Evolutionary conservation across 1,139 yeast species (phyloP), one percentile per base, ranked within the genome.

Genomic region (Kodamaea derodonti): DNA sequence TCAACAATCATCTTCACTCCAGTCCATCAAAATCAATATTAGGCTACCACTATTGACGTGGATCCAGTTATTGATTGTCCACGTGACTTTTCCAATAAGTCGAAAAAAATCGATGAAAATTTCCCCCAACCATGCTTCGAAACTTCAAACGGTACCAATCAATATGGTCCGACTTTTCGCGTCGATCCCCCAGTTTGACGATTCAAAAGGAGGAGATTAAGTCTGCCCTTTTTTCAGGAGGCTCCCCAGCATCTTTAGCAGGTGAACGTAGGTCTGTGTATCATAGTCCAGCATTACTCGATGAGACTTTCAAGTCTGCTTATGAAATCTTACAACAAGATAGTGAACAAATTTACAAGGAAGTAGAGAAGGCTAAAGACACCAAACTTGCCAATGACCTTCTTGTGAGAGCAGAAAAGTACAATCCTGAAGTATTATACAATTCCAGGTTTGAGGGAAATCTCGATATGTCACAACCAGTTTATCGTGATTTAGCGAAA

Each of bases 401-500:
- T 31, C 47, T 45, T 14, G 48, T 54, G 9, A 43, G 51, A 29
- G 86, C 95, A 1, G 94, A 88, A 54, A 49, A 65, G 29, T 58
- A 69, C 49, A 86, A 88, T 55, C 97, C 97, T 7, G 95, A 86
- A 58, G 96, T 87, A 8, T 65, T 78, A 40, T 85, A 75, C 62
- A 86, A 84, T 56, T 65, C 75, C 35, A 62, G 64, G 32, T 76
- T 58, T 53, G 57, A 74, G 4, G 63, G 66, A 12, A 48, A 65
- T 13, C 60, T 83, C 35, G 96, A 92, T 59, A 72, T 79, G 53
- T 57, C 75, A 3, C 79, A 78, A 49, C 95, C 97, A 4, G 86
- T 90, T 13, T 90, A 82, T 62, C 76, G 96, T 56, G 65, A 77
- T 32, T 66, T 77, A 43, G 76, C 85, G 37, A 65, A 75, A 49